A percentile compares a stretch with the other conserved stretches of the same genome.
Conservation (phyloP, 345 rosid species). For the Anastatica hierochuntica region DNA sequence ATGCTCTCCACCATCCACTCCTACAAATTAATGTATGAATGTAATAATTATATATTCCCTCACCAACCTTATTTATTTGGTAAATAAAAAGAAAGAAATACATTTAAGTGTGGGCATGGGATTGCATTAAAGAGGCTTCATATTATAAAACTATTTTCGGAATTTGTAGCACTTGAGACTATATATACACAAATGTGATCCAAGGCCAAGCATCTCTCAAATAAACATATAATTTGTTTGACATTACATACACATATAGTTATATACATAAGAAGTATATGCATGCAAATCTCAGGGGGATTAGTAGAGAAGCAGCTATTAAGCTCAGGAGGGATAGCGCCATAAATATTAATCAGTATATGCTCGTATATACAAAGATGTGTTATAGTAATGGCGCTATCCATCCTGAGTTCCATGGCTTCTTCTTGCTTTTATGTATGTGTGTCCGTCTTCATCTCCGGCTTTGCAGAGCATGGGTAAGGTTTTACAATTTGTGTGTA, state of each 20-base stretch:
- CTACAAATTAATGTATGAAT: too few species aligned
- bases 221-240: neutral
- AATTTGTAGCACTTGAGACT: neutral
- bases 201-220: neutral
- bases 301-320: slow-evolving; percentile 14
- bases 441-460: neutral
- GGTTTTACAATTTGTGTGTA: neutral
- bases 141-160: too few species aligned
- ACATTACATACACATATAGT: neutral
- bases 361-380: neutral
- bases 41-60: too few species aligned
- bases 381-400: slow-evolving; percentile 12
- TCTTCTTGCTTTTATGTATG: slow-evolving; percentile 9
- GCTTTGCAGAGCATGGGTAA: neutral
- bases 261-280: neutral
- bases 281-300: slow-evolving; percentile 8
- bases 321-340: slow-evolving; percentile 28
- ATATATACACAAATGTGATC: slow-evolving; percentile 3
- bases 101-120: too few species aligned
- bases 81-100: neutral
- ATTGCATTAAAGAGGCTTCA: too few species aligned
- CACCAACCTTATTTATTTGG: too few species aligned
- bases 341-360: neutral
- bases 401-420: slow-evolving; percentile 26
- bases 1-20: too few species aligned